These are phyloP conservation scores for Hericium alpestre DNA, from an alignment of 768 basidiomycete genomes.

Conservation along the genomic window DNA sequence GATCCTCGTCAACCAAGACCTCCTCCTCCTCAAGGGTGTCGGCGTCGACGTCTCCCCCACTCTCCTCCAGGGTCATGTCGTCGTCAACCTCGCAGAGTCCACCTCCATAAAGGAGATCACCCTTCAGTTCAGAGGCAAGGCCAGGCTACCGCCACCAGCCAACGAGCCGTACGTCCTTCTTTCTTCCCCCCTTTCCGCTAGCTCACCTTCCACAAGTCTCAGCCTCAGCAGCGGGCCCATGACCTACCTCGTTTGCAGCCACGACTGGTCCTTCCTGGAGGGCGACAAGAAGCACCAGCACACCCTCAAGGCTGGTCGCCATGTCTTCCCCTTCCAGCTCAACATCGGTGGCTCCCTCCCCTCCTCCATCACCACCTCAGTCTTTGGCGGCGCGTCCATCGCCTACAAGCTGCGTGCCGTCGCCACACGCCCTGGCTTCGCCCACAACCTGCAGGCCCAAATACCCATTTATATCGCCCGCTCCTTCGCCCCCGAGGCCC, in stretches of 20 bases:
- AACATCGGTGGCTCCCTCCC: slow-evolving; percentile 80
- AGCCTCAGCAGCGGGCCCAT: slow-evolving; percentile 35
- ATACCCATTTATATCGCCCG: slow-evolving; percentile 60
- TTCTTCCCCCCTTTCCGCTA: slow-evolving; percentile 1
- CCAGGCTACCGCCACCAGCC: slow-evolving; percentile 48
- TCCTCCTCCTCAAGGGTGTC: slow-evolving; percentile 63
- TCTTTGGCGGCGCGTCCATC: slow-evolving; percentile 52
- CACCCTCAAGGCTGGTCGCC: slow-evolving; percentile 92
- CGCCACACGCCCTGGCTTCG: slow-evolving; percentile 68
- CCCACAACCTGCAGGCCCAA: slow-evolving; percentile 52
- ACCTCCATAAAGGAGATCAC: slow-evolving; percentile 79
- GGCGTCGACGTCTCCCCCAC: slow-evolving; percentile 79
- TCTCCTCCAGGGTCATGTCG: slow-evolving; percentile 70
- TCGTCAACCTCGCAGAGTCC: slow-evolving; percentile 68
- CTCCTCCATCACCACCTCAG: slow-evolving; percentile 52
- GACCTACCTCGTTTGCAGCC: slow-evolving; percentile 59
- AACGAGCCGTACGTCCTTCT: slow-evolving; percentile 46
- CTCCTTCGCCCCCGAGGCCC: slow-evolving; percentile 66
- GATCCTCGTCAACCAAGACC: slow-evolving; percentile 63
- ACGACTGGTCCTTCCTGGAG: slow-evolving; percentile 90
- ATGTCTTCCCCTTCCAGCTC: slow-evolving; percentile 86
- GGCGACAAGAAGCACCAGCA: slow-evolving; percentile 69
- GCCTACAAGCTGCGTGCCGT: slow-evolving; percentile 85
- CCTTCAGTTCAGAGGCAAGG: slow-evolving; percentile 78
- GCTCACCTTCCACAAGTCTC: slow-evolving; percentile 21